Evolutionary conservation across 1,284 basidiomycete genomes (phyloP), one percentile per base, ranked within the genome.

Genomic region (Apiotrichum laibachii): DNA sequence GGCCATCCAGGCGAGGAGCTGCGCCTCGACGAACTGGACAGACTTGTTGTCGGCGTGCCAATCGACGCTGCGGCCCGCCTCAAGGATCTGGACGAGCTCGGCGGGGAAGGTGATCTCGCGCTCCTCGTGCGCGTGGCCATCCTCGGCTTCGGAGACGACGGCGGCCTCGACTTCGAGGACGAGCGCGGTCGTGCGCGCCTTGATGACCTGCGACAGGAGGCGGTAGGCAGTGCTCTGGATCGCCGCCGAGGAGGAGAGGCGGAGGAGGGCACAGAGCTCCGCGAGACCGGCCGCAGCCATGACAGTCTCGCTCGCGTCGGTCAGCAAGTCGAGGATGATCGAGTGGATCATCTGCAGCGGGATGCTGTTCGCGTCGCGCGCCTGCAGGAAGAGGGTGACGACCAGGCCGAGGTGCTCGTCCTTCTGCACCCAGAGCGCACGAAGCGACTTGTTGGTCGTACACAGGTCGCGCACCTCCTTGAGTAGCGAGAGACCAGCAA

Each of bases 1-100:
- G 6, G 92, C 80, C 85, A 97, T 89, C 95, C 95, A 99, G 10
- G 84, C 84, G 5, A 98, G 81, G n/a, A 98, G 79, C 68, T 86
- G 65, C 12, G 65, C 68, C 15, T 69, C 50, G 46, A 67, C 62
- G 4, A 54, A 56, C 18, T 61, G 59, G 77, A 82, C 70, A 11
- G 77, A 72, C n/a, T 79, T 76, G 5, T 62, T 65, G 21, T 77
- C 77, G 16, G 76, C 46, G 10, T 56, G 61, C 59, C 68, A 72
- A 12, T 83, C 80, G 1, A 80, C 69, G 21, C 72, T 71, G 48
- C 84, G 67, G 33, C 76, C 81, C 26, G 79, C 79, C 59, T 83
- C 83, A 15, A 90, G 69, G n/a, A 91, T 80, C 4, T 80, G 77
- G 19, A 94, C 66, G 13, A 95, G 79, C 67, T 89, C 86, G 1